A percentile compares a stretch with the other conserved stretches of the same genome.
Conservation (phyloP, 805 yeast species). For the Saccharomycopsis schoenii region DNA sequence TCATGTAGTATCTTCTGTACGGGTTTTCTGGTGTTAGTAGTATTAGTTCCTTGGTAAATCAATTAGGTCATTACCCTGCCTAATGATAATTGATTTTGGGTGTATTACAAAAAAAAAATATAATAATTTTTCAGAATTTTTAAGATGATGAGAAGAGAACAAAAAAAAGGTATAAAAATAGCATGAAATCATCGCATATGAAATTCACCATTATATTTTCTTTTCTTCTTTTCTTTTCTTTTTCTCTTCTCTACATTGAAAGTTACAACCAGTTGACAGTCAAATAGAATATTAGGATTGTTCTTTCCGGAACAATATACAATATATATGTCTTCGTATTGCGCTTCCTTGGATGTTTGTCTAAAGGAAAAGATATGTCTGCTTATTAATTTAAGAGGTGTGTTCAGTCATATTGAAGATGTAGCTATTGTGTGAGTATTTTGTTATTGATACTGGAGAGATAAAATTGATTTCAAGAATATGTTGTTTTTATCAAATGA, state of each 20-base stretch:
- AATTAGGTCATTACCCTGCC: background rate
- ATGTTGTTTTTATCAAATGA: conserved; percentile 29
- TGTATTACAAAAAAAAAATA: too few relatives aligned
- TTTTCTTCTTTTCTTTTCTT: background rate
- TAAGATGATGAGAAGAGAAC: background rate
- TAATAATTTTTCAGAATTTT: too few relatives aligned
- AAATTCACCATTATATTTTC: background rate
- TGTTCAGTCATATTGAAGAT: background rate
- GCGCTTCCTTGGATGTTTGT: background rate
- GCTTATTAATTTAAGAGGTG: conserved; percentile 19
- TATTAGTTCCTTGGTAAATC: too few relatives aligned
- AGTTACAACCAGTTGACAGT: conserved; percentile 12
- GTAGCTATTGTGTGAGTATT: conserved; percentile 5
- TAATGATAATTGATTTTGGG: too few relatives aligned
- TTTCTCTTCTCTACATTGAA: conserved; percentile 14
- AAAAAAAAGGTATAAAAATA: background rate
- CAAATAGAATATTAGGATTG: background rate
- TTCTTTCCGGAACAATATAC: conserved; percentile 4
- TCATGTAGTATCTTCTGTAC: background rate
- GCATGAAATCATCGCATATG: background rate
- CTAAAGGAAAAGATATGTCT: conserved; percentile 4
- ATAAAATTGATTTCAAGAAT: conserved; percentile 34
- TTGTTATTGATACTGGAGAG: conserved; percentile 24
- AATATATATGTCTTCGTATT: background rate
- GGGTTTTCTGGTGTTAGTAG: background rate